Evolutionary conservation across 495 filamentous ascomycete species (phyloP).

Genomic region (Aspergillus indologenus): DNA sequence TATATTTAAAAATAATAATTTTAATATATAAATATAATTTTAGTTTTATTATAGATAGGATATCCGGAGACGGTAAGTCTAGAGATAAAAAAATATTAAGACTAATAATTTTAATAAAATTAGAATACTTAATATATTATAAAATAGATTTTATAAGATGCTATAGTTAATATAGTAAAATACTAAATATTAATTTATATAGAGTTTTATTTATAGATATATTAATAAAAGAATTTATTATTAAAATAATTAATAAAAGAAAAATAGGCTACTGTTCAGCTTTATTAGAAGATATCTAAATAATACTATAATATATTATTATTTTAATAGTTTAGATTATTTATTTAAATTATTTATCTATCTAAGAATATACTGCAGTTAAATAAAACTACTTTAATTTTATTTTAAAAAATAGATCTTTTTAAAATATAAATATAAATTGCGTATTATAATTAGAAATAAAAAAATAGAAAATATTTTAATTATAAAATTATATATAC

Average conservation of each 20-base stretch:
- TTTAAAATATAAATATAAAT: not conserved
- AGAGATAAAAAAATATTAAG: not conserved
- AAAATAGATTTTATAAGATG: not conserved
- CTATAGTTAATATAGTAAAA: not conserved
- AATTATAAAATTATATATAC: slow-evolving; percentile 5
- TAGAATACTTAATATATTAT: not conserved
- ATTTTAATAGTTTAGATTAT: not conserved
- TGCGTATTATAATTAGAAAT: slow-evolving; percentile 3
- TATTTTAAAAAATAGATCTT: not conserved
- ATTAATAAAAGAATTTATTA: not conserved
- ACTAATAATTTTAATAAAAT: not conserved
- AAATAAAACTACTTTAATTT: not conserved
- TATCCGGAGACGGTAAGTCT: not conserved
- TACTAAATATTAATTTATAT: not conserved
- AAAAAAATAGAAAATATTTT: too few species aligned
- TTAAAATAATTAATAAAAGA: not conserved
- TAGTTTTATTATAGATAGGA: not conserved
- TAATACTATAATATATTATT: not conserved
- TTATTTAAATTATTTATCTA: not conserved
- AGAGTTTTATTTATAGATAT: not conserved
- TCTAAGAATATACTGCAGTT: not conserved
- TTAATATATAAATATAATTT: not conserved
- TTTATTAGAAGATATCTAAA: not conserved
- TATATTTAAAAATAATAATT: not conserved
- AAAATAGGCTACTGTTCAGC: not conserved